phyloP scores from a whole-genome alignment of 2,329 filamentous ascomycete species.

The Diplodia sapinea region DNA sequence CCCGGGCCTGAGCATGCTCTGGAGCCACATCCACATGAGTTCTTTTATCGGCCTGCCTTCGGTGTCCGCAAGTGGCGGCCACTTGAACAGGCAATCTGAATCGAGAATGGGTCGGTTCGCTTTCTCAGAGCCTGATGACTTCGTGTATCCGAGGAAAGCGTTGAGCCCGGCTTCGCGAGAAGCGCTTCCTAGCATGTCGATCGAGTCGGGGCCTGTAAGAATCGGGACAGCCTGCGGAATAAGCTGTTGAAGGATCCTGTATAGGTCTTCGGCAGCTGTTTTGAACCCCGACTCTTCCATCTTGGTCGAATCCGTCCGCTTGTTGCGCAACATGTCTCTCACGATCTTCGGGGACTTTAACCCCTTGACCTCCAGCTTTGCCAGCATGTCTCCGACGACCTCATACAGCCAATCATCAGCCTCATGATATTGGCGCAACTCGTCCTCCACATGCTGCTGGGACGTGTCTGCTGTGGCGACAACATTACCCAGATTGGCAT shows the following conservation, averaged over 20 bases:
- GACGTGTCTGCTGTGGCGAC: constrained; percentile 58
- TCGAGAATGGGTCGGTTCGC: constrained; percentile 48
- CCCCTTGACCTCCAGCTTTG: constrained; percentile 56
- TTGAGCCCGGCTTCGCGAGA: constrained; percentile 59
- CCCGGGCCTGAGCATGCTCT: constrained; percentile 55
- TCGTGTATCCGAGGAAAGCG: constrained; percentile 64
- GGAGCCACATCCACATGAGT: constrained; percentile 61
- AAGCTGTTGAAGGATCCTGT: constrained; percentile 44
- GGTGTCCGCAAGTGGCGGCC: constrained; percentile 8
- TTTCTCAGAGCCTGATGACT: constrained; percentile 50
- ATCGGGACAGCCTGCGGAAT: constrained; percentile 53
- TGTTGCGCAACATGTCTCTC: constrained; percentile 39
- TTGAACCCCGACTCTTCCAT: constrained; percentile 18
- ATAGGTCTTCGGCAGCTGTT: constrained; percentile 53
- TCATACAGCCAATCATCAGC: constrained; percentile 65
- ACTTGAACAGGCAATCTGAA: constrained; percentile 48
- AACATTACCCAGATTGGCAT: constrained; percentile 53
- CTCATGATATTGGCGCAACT: constrained; percentile 58
- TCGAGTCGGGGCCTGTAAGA: constrained; percentile 56
- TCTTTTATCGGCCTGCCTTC: constrained; percentile 49
- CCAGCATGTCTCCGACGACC: constrained; percentile 59
- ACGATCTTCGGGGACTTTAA: constrained; percentile 52
- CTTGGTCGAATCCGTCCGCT: constrained; percentile 28
- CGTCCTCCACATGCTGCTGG: constrained; percentile 59
- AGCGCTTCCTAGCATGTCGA: constrained; percentile 55